Percentiles rank a stretch among this genome's conserved stretches.
Conservation (phyloP, 2,329 filamentous ascomycete genomes). For the Alternaria incomplexa region DNA sequence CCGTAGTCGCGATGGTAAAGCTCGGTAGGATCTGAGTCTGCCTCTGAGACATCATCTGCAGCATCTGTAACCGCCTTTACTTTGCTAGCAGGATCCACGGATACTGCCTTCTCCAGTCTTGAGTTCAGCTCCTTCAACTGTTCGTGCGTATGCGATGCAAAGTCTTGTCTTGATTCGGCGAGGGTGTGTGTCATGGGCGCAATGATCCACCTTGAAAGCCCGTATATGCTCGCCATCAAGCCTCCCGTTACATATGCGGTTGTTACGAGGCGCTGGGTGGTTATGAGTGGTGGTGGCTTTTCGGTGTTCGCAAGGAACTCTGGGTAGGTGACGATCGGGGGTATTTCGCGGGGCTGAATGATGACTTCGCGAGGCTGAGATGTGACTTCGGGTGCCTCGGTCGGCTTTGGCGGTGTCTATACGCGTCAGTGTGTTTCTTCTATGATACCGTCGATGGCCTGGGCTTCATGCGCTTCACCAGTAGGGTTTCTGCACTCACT, state of each 20-base stretch:
- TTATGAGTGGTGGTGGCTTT: slow-evolving; percentile 66
- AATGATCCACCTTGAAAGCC: slow-evolving; percentile 71
- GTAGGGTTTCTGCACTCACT: slow-evolving; percentile 19
- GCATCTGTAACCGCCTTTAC: slow-evolving; percentile 35
- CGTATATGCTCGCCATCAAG: slow-evolving; percentile 67
- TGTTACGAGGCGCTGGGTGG: slow-evolving; percentile 61
- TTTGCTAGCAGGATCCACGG: slow-evolving; percentile 60
- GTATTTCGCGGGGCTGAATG: slow-evolving; percentile 50
- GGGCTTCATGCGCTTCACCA: neutral
- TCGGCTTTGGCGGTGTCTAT: slow-evolving; percentile 25
- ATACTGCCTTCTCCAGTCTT: slow-evolving; percentile 65
- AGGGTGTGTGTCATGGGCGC: slow-evolving; percentile 65
- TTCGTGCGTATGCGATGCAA: slow-evolving; percentile 58
- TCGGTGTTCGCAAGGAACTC: slow-evolving; percentile 67
- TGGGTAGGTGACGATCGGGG: slow-evolving; percentile 71
- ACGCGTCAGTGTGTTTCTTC: slow-evolving; percentile 12
- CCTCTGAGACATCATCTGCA: slow-evolving; percentile 53
- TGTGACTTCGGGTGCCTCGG: slow-evolving; percentile 14
- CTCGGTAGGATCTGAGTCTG: slow-evolving; percentile 71
- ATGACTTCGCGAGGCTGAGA: slow-evolving; percentile 48
- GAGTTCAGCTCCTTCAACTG: slow-evolving; percentile 64
- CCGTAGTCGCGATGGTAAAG: slow-evolving; percentile 82
- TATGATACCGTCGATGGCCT: neutral
- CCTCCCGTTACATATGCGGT: slow-evolving; percentile 64
- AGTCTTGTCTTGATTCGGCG: slow-evolving; percentile 62